A percentile compares a stretch with the other conserved stretches of the same genome.
Evolutionary conservation across 768 basidiomycete genomes (phyloP).

Genomic region (Tubosaeta brunneosetosa): DNA sequence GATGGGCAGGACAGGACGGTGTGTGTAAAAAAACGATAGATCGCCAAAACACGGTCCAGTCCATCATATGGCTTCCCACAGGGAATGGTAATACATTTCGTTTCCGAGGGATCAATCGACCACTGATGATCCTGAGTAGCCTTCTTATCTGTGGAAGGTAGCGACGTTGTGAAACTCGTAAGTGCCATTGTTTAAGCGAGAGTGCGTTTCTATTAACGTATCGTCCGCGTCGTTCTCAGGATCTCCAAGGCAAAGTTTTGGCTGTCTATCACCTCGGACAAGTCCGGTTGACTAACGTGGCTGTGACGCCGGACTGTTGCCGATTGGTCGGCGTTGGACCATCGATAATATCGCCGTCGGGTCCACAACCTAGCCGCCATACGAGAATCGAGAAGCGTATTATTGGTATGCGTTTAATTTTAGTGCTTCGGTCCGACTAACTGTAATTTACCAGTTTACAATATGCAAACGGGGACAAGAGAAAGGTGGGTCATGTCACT

Average conservation of each 20-base stretch:
- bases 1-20: slow-evolving; percentile 36
- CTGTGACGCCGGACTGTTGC: slow-evolving; percentile 42
- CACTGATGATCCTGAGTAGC: slow-evolving; percentile 28
- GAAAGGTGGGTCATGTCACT: slow-evolving; percentile 38
- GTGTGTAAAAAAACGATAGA: slow-evolving; percentile 50
- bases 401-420: slow-evolving; percentile 35
- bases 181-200: slow-evolving; percentile 10
- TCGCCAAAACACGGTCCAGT: slow-evolving; percentile 41
- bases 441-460: slow-evolving; percentile 37
- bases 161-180: slow-evolving; percentile 44
- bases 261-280: slow-evolving; percentile 42
- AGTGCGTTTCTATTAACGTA: slow-evolving; percentile 14
- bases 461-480: slow-evolving; percentile 38
- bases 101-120: slow-evolving; percentile 2
- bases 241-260: slow-evolving; percentile 43
- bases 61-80: slow-evolving; percentile 49
- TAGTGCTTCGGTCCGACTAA: slow-evolving; percentile 1
- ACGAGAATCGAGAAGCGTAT: slow-evolving; percentile 52
- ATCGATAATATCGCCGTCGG: slow-evolving; percentile 37
- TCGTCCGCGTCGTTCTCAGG: slow-evolving; percentile 25
- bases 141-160: slow-evolving; percentile 51
- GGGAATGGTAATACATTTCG: slow-evolving; percentile 37
- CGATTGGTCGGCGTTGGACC: slow-evolving; percentile 50
- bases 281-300: slow-evolving; percentile 46
- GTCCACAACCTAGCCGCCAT: slow-evolving; percentile 43